phyloP scores from a whole-genome alignment of 208 protist genomes.

The Polymyxa betae region DNA sequence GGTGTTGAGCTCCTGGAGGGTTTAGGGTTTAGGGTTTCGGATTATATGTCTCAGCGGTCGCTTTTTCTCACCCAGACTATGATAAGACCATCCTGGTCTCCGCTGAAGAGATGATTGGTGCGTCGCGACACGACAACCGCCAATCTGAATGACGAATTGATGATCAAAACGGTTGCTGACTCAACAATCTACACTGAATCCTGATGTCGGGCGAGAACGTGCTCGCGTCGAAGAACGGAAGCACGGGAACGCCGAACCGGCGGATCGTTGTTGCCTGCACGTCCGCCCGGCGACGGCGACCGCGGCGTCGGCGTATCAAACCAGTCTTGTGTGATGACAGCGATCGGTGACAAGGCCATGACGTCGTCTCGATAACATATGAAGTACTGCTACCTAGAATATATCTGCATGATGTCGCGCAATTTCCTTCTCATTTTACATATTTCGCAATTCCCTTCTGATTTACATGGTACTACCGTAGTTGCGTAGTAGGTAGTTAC shows the following conservation, averaged over 20 bases:
- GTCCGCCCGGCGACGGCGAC: no score
- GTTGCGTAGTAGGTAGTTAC: no score
- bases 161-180: background rate
- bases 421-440: no score
- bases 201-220: background rate
- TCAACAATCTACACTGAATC: constrained; percentile 32
- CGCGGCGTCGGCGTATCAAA: no score
- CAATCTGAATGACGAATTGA: background rate
- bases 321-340: no score
- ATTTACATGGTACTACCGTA: no score
- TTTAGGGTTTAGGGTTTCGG: background rate
- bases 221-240: background rate
- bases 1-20: background rate
- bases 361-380: no score
- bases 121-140: background rate
- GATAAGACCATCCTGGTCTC: constrained; percentile 31
- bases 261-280: background rate
- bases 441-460: no score
- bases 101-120: constrained; percentile 19
- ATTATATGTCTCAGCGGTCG: background rate
- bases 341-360: no score
- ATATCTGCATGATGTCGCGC: no score
- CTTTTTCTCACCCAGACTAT: background rate
- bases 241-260: background rate
- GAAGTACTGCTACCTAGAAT: no score